Percentiles rank a stretch among this genome's conserved stretches.
phyloP scores from a whole-genome alignment of 2,329 filamentous ascomycete species.

The Talaromyces sp. region DNA sequence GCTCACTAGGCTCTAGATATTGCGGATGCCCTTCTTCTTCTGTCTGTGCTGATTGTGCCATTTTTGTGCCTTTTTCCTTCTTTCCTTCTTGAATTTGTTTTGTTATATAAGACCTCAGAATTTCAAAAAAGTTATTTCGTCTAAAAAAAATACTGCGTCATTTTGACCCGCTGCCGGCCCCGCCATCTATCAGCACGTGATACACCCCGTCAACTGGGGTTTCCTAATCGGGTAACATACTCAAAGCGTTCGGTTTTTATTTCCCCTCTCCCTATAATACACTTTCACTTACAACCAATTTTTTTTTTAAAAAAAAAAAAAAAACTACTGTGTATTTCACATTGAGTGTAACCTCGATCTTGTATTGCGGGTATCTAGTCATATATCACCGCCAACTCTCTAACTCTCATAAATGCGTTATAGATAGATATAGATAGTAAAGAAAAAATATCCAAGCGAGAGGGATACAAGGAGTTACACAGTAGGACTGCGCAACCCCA shows the following conservation, averaged over 20 bases:
- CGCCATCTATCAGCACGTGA: not conserved
- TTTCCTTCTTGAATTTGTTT: not conserved
- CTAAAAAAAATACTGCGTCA: not conserved
- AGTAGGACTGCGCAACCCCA: not conserved
- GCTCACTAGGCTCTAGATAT: constrained; percentile 68
- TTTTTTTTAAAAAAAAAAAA: not conserved
- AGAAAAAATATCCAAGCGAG: constrained; percentile 2
- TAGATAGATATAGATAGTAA: not conserved
- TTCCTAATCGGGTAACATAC: not conserved
- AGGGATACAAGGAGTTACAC: not conserved
- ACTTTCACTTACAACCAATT: no score
- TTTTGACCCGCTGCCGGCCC: not conserved
- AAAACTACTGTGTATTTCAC: not conserved
- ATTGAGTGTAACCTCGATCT: constrained; percentile 1
- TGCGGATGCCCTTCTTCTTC: constrained; percentile 36
- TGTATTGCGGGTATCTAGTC: constrained; percentile 4
- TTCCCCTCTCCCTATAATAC: not conserved
- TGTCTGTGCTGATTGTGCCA: not conserved
- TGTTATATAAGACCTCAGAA: not conserved
- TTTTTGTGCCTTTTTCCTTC: not conserved
- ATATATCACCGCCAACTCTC: constrained; percentile 3
- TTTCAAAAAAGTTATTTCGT: no score
- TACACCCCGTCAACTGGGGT: not conserved
- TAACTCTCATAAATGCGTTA: constrained; percentile 14
- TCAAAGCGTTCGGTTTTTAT: not conserved